Evolutionary conservation across 345 rosid species (phyloP).

Genomic region (Angophora floribunda): DNA sequence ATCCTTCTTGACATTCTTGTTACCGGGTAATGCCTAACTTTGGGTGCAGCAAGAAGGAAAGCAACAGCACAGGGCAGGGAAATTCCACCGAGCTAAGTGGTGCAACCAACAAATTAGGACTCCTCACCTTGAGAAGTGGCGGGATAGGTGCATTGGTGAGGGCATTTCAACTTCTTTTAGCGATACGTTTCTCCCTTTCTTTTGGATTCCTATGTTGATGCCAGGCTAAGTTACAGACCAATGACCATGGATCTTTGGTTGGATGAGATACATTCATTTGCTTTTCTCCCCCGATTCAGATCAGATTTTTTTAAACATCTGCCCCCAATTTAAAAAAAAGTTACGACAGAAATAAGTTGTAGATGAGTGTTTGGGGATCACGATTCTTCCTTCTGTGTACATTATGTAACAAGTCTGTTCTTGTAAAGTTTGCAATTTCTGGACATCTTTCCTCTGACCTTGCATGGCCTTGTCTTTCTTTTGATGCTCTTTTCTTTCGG

Average conservation of each 20-base stretch:
- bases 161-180: background rate
- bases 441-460: background rate
- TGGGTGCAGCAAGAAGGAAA: constrained; percentile 51
- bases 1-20: background rate
- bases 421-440: background rate
- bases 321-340: background rate
- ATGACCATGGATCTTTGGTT: background rate
- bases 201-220: background rate
- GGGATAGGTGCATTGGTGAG: background rate
- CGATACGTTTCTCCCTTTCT: background rate
- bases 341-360: background rate
- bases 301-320: background rate
- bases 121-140: background rate
- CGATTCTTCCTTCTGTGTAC: background rate
- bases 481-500: background rate
- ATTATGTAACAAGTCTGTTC: background rate
- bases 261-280: background rate
- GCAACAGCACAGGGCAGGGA: constrained; percentile 37
- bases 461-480: background rate
- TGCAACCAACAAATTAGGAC: background rate
- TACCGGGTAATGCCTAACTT: background rate
- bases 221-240: background rate
- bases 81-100: constrained; percentile 41
- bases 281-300: background rate
- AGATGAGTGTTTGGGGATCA: background rate